Evolutionary conservation across 139 green algal species (phyloP).

Genomic region (Zygnema circumcarinatum): DNA sequence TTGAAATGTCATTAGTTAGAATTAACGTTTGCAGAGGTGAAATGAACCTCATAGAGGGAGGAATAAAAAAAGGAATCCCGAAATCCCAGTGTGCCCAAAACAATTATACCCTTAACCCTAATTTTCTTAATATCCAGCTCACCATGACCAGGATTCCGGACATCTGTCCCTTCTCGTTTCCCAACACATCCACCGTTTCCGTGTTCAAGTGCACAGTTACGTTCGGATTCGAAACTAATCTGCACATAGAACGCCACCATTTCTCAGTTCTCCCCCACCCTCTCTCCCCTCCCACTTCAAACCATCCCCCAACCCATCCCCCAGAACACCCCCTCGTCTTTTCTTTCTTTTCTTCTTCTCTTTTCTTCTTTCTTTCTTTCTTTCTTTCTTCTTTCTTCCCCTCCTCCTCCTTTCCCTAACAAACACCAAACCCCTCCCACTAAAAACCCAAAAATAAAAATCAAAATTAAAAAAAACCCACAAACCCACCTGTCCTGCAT

Average conservation of each 20-base stretch:
- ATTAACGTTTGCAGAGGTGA: background rate
- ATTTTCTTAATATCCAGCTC: background rate
- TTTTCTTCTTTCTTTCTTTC: too few species aligned
- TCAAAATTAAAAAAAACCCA: background rate
- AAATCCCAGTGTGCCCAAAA: too few species aligned
- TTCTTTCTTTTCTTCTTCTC: too few species aligned
- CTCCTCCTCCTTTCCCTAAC: background rate
- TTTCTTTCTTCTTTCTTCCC: too few species aligned
- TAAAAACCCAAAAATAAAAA: constrained; percentile 15
- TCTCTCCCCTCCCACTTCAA: background rate
- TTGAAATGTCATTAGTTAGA: background rate
- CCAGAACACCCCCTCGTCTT: too few species aligned
- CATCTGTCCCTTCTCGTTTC: constrained; percentile 63
- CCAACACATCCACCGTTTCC: constrained; percentile 47
- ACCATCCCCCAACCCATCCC: background rate
- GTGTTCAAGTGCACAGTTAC: constrained; percentile 56
- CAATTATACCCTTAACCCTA: background rate
- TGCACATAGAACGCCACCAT: constrained; percentile 27
- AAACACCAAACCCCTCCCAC: background rate
- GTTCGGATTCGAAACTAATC: constrained; percentile 51
- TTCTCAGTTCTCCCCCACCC: background rate
- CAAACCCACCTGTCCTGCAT: constrained; percentile 75
- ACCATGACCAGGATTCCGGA: constrained; percentile 13
- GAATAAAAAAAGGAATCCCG: constrained; percentile 19
- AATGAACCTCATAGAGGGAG: background rate